Evolutionary conservation across 805 yeast genomes (phyloP).

Genomic region (Ogataea trehaloabstinens): DNA sequence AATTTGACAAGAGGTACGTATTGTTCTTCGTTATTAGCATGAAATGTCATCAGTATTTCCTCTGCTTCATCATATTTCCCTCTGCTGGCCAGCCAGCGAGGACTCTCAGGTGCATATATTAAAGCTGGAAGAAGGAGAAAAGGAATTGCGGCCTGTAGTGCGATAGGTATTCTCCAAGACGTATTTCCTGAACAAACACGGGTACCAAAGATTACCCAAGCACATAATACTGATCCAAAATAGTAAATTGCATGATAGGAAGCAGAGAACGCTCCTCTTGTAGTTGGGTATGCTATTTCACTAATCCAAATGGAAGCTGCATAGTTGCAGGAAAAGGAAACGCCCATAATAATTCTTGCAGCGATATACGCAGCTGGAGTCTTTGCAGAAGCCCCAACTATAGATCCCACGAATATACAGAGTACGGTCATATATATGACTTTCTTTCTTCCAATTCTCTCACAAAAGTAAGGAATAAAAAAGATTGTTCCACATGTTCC

Average conservation of each 20-base stretch:
- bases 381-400: slow-evolving; percentile 19
- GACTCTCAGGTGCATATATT: slow-evolving; percentile 37
- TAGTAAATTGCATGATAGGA: slow-evolving; percentile 41
- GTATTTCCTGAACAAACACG: slow-evolving; percentile 23
- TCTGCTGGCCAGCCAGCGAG: slow-evolving; percentile 32
- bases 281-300: slow-evolving; percentile 38
- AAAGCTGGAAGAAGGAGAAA: slow-evolving; percentile 29
- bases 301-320: slow-evolving; percentile 17
- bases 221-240: slow-evolving; percentile 40
- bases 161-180: slow-evolving; percentile 42
- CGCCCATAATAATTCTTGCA: slow-evolving; percentile 17
- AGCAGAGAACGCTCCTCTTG: slow-evolving; percentile 30
- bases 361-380: slow-evolving; percentile 17
- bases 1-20: slow-evolving; percentile 35
- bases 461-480: slow-evolving; percentile 17
- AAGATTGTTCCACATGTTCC: slow-evolving; percentile 20
- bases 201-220: slow-evolving; percentile 43
- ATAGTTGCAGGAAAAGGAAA: slow-evolving; percentile 16
- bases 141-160: slow-evolving; percentile 38
- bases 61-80: slow-evolving; percentile 35
- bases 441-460: slow-evolving; percentile 15
- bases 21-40: slow-evolving; percentile 35
- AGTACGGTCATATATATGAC: slow-evolving; percentile 12
- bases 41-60: slow-evolving; percentile 31
- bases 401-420: slow-evolving; percentile 16